Evolutionary conservation across 2,329 filamentous ascomycete species (phyloP), one percentile per base, ranked within the genome.

Genomic region (Pseudogymnoascus sp.): DNA sequence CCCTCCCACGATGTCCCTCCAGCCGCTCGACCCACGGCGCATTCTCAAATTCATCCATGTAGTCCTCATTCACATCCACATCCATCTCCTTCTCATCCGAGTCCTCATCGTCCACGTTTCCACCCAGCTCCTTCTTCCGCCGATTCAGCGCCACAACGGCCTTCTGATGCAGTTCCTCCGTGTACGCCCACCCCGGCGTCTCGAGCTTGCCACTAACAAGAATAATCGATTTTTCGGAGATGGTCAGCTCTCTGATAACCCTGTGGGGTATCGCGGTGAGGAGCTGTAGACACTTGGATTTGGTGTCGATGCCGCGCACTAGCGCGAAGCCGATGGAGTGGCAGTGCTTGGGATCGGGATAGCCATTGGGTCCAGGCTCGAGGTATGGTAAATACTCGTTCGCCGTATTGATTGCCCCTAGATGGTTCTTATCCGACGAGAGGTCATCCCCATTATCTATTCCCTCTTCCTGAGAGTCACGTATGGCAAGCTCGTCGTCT

Each of bases 151-250:
- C 62, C 3, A 58, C 9, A 13, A 35, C 41, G 9, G 59, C 60
- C 33, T 61, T 65, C 30, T 71, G 65, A 63, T 83, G 79, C 13
- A 84, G 65, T 34, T 85, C 81, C 67, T 89, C 86, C 0, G 82
- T 81, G 63, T 87, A 88, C 1, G 84, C 83, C 85, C 86, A 90
- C 2, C 77, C 82, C 0, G 86, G 85, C 1, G 81, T 74, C 66
- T 90, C 87, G 60, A 88, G 82, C 64, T 81, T 85, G 2, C 87
- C 87, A 59, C 84, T 80, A 0, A 90, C 79, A 3, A 90, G 75
- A 2, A 89, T 79, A 13, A 89, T 73, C 13, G 77, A 73, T 30
- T 76, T 74, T 0, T 78, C 78, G 26, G 71, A 70, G 6, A 71
- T 67, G 39, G 69, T 73, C 15, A 77, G 68, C 8, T 72, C 68